These are phyloP conservation scores for Solanum medicagineum DNA, from an alignment of 257 asterid genomes.

Conservation along the genomic window DNA sequence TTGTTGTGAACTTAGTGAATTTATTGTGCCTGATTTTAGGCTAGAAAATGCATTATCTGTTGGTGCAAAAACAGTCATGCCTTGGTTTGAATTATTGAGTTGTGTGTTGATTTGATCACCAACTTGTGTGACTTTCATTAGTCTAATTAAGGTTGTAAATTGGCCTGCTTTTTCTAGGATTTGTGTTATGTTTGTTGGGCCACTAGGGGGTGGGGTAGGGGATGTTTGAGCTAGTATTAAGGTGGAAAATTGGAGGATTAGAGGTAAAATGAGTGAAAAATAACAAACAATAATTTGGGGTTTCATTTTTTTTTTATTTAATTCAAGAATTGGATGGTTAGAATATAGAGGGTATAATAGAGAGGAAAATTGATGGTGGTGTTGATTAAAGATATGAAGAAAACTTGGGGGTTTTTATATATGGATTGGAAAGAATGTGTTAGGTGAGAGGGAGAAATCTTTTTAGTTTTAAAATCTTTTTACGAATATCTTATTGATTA, in stretches of 20 bases:
- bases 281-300: neutral
- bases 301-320: conserved; percentile 11
- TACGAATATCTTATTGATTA: too few species aligned
- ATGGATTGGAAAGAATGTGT: neutral
- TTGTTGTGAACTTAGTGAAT: conserved; percentile 59
- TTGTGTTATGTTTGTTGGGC: conserved; percentile 65
- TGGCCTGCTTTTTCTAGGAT: conserved; percentile 89
- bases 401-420: neutral
- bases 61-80: conserved; percentile 71
- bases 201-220: conserved; percentile 48
- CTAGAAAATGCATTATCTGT: conserved; percentile 60
- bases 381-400: neutral
- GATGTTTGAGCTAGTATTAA: conserved; percentile 34
- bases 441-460: neutral
- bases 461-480: neutral
- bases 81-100: conserved; percentile 76
- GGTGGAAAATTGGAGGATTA: conserved; percentile 17
- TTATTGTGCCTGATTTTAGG: conserved; percentile 59
- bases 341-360: neutral
- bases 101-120: conserved; percentile 68
- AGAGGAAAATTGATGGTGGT: neutral
- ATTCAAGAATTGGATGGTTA: neutral
- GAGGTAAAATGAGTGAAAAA: neutral
- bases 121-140: conserved; percentile 41
- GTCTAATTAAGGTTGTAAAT: conserved; percentile 57